Evolutionary conservation across 2,329 filamentous ascomycete genomes (phyloP).

Genomic region (Paraphoma chrysanthemicola): DNA sequence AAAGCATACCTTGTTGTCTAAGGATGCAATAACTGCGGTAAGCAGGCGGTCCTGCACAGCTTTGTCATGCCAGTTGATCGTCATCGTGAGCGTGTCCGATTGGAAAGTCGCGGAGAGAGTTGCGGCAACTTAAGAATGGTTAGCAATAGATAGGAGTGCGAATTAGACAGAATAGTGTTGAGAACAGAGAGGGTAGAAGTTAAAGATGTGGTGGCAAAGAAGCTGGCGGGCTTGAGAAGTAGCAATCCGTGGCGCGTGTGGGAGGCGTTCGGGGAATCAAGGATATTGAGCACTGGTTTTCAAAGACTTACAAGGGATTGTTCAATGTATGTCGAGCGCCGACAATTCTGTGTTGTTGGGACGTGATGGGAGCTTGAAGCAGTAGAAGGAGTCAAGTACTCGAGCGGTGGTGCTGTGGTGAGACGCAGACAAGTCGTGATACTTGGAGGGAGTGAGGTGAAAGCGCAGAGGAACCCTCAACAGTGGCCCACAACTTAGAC

Average conservation of each 20-base stretch:
- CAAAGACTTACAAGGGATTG: neutral
- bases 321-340: neutral
- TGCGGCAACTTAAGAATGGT: too few species aligned
- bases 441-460: constrained; percentile 6
- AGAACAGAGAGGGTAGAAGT: neutral
- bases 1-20: constrained; percentile 37
- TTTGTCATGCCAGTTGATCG: constrained; percentile 46
- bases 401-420: too few species aligned
- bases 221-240: neutral
- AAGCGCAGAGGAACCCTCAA: constrained; percentile 3
- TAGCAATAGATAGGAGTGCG: neutral
- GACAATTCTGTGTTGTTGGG: too few species aligned
- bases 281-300: neutral
- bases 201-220: neutral
- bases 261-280: too few species aligned
- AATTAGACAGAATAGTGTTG: neutral
- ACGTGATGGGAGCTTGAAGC: too few species aligned
- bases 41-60: constrained; percentile 49
- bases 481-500: neutral
- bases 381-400: too few species aligned
- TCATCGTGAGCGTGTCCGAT: constrained; percentile 24
- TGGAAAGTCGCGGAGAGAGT: neutral
- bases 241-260: neutral
- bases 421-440: too few species aligned
- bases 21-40: constrained; percentile 48